A percentile compares a stretch with the other conserved stretches of the same genome.
phyloP scores from a whole-genome alignment of 148 eudicot genomes.

The Rhododendron kiyosumense region DNA sequence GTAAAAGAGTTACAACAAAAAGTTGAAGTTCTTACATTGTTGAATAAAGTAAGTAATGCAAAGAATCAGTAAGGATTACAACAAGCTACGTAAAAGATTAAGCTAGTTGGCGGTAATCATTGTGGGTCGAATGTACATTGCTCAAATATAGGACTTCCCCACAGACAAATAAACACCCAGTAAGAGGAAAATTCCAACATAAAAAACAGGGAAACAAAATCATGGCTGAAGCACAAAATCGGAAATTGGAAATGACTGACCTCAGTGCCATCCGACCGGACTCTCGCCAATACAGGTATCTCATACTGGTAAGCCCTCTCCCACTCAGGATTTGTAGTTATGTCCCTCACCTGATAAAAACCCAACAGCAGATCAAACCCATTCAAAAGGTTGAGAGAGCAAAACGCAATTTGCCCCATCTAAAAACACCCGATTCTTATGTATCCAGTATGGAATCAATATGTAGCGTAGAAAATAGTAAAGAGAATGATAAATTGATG shows the following conservation, averaged over 20 bases:
- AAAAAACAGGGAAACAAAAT: background rate
- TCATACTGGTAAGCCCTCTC: slow-evolving; percentile 89
- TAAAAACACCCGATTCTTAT: background rate
- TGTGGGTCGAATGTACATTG: background rate
- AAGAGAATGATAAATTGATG: background rate
- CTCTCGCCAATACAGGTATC: slow-evolving; percentile 80
- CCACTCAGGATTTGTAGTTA: slow-evolving; percentile 87
- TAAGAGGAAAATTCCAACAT: background rate
- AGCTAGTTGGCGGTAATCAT: background rate
- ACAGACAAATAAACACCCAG: background rate
- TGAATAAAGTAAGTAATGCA: background rate
- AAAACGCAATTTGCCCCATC: background rate
- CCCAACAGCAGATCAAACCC: slow-evolving; percentile 7
- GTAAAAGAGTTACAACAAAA: background rate
- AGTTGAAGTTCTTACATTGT: background rate
- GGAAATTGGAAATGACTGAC: slow-evolving; percentile 22
- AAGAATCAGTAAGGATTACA: background rate
- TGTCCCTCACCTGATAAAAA: slow-evolving; percentile 65
- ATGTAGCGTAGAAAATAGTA: background rate
- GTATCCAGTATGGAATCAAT: background rate
- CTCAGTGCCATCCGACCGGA: slow-evolving; percentile 77
- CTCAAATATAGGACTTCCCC: background rate
- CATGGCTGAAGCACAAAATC: background rate
- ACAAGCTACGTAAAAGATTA: background rate
- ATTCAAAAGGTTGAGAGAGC: background rate